Base-by-base conservation (phyloP, 2,329 filamentous ascomycete genomes). In the Tolypocladium endophyticum region DNA sequence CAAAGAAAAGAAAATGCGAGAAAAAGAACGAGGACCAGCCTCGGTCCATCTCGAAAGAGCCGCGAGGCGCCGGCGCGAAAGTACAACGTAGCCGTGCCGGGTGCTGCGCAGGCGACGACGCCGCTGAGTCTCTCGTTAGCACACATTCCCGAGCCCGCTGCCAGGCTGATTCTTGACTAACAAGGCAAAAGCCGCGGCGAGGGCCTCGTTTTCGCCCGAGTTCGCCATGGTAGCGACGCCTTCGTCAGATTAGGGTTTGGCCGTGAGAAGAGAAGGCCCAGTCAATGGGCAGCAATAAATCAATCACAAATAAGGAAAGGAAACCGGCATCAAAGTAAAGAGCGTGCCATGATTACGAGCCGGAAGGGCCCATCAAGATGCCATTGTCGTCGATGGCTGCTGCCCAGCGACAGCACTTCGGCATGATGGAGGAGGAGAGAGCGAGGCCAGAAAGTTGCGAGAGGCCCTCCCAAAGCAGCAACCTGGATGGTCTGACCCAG, bases 21-120 rank as follows among this genome's bases (percentile, higher is more conserved):
- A 69, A 84, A 84, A 64, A 74, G 70, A 67, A 79, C 72, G 81
- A 85, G 82, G 81, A 78, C 81, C 81, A 85, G 82, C 82, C 82
- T 84, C 81, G 79, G 77, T 74, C 81, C 79, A 73, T 84, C 80
- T 71, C 79, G 77, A 68, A 81, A 76, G 61, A 82, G 70, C 47
- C 77, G 71, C 61, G 75, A 75, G 68, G 77, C 74, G 74, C 81
- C 74, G 64, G 77, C 76, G 67, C 73, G 79, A 62, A 76, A 73
- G 62, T 76, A 71, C 65, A 80, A 73, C 69, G 79, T 72, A 64
- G 78, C 71, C 57, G 77, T 75, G 53, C 74, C 74, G 56, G 77
- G 75, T 36, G 81, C 78, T 58, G 80, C 78, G 67, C 79, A 79
- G 65, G 82, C 75, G 59, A 84, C 74, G 62, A 81, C 76, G 63